These are phyloP conservation scores for Trichoderma asperelloides DNA, from an alignment of 495 filamentous ascomycete species.

Conservation along the genomic window DNA sequence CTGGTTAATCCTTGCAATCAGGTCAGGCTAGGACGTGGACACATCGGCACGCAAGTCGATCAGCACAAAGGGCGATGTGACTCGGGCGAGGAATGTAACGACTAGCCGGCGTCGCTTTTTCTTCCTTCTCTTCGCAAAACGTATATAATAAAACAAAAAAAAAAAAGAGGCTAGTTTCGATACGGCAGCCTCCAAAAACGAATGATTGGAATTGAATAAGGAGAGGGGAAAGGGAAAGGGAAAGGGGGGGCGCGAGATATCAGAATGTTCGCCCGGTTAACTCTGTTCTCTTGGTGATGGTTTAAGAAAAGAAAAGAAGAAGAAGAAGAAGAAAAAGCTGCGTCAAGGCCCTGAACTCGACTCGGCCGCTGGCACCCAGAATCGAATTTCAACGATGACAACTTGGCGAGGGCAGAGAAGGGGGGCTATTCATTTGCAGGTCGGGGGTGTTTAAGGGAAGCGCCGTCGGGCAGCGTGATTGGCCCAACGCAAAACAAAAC, in stretches of 20 bases:
- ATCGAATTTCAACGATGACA: background rate
- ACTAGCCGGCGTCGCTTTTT: background rate
- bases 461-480: conserved; percentile 6
- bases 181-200: background rate
- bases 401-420: background rate
- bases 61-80: background rate
- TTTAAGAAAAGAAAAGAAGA: background rate
- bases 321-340: background rate
- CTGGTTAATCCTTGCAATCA: background rate
- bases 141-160: background rate
- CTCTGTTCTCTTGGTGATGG: background rate
- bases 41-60: conserved; percentile 2
- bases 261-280: conserved; percentile 6
- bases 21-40: background rate
- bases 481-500: conserved; percentile 7
- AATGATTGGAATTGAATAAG: conserved; percentile 4
- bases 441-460: conserved; percentile 3
- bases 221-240: background rate
- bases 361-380: background rate
- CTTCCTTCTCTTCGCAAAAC: background rate
- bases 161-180: background rate
- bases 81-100: conserved; percentile 1
- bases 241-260: conserved; percentile 2
- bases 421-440: conserved; percentile 1
- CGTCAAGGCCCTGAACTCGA: background rate